Percentiles rank a stretch among this genome's conserved stretches.
phyloP scores from a whole-genome alignment of 2,329 filamentous ascomycete species.

The Paecilomyces niveus region DNA sequence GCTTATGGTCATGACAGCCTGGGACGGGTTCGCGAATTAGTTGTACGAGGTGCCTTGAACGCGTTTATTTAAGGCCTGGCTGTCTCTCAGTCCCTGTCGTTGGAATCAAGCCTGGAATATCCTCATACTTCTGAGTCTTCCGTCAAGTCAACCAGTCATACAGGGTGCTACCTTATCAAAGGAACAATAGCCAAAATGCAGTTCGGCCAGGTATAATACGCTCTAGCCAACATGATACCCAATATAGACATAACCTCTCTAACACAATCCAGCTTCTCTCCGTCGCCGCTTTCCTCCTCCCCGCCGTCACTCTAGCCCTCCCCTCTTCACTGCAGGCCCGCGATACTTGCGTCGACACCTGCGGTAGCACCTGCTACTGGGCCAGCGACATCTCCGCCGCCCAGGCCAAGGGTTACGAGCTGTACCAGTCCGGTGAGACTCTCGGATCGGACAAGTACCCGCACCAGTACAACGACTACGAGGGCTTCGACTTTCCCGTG shows the following conservation, averaged over 20 bases:
- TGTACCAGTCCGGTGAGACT: conserved; percentile 35
- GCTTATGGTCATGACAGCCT: background rate
- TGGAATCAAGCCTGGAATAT: background rate
- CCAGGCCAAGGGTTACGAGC: conserved; percentile 44
- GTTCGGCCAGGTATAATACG: background rate
- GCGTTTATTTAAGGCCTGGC: background rate
- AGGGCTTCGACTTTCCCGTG: conserved; percentile 55
- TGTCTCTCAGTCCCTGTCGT: background rate
- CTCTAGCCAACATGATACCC: background rate
- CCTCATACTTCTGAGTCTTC: background rate
- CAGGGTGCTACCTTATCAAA: background rate
- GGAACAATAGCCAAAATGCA: background rate
- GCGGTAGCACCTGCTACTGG: conserved; percentile 49
- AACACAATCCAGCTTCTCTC: background rate
- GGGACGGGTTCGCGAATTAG: background rate
- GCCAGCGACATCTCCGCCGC: conserved; percentile 45
- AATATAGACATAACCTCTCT: background rate
- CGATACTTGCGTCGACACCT: conserved; percentile 41
- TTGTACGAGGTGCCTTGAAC: background rate
- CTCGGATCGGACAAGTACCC: conserved; percentile 43
- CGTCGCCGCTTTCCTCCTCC: background rate
- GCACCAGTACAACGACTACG: conserved; percentile 55
- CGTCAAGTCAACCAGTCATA: background rate
- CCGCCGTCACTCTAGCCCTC: background rate
- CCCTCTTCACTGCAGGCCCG: background rate